Evolutionary conservation across 148 eudicot species (phyloP).

Genomic region (Silene uniflora): DNA sequence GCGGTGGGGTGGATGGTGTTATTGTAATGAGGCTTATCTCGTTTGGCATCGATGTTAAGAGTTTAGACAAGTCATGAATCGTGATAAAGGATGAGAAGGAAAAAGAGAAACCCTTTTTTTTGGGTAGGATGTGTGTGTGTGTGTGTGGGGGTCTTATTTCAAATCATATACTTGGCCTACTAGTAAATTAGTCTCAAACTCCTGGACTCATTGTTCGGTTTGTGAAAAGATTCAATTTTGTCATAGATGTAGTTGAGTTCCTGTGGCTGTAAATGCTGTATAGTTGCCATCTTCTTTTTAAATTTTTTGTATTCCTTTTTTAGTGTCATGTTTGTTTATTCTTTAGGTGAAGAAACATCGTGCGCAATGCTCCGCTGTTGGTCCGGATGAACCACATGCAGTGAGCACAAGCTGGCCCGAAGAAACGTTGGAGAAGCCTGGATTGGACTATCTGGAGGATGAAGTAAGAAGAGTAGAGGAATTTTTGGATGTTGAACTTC

Average conservation of each 20-base stretch:
- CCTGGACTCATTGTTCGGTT: not conserved
- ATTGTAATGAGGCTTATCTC: not conserved
- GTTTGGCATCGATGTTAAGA: too few species aligned
- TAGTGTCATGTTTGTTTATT: constrained; percentile 17
- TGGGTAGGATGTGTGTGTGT: too few species aligned
- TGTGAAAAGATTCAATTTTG: too few species aligned
- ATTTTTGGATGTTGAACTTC: constrained; percentile 64
- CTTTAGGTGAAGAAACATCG: constrained; percentile 46
- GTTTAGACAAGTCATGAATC: too few species aligned
- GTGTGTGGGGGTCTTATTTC: too few species aligned
- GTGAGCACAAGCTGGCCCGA: constrained; percentile 77
- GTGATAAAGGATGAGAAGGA: too few species aligned
- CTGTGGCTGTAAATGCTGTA: not conserved
- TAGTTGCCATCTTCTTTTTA: not conserved
- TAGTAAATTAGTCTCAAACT: not conserved
- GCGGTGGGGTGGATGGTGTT: not conserved
- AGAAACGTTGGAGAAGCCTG: constrained; percentile 60
- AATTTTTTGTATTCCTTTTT: not conserved
- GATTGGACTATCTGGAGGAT: constrained; percentile 47
- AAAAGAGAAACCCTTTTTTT: too few species aligned
- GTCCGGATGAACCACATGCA: constrained; percentile 99
- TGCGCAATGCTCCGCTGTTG: constrained; percentile 64
- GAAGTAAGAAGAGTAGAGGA: constrained; percentile 52
- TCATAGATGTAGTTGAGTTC: too few species aligned
- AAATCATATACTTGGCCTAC: not conserved